Evolutionary conservation across 371 early-diverging fungal species (phyloP).

Genomic region (Actinomortierella wolfii): DNA sequence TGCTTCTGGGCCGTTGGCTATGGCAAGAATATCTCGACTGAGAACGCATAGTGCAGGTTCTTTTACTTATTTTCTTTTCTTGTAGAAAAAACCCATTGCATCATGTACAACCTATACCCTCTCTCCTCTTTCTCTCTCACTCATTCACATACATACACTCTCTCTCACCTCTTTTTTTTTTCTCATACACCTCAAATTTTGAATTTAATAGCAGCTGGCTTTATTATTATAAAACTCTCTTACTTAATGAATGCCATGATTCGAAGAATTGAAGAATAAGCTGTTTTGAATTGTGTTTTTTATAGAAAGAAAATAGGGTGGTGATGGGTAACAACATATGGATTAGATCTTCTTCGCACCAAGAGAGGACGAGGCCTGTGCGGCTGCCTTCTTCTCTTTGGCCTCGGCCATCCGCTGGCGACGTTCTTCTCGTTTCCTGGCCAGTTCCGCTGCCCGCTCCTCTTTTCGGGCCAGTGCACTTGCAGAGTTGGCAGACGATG

Average conservation of each 20-base stretch:
- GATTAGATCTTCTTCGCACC: constrained; percentile 57
- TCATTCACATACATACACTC: not conserved
- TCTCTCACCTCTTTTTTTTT: not conserved
- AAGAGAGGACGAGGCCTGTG: constrained; percentile 37
- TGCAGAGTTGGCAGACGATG: constrained; percentile 12
- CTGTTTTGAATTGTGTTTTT: not conserved
- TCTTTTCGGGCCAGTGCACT: constrained; percentile 47
- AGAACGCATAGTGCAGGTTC: not conserved
- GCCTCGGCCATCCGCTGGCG: constrained; percentile 64
- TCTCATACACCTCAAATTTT: not conserved
- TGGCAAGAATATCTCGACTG: not conserved
- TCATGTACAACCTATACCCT: not conserved
- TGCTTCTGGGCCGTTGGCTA: constrained; percentile 51
- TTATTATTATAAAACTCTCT: not conserved
- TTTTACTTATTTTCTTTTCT: not conserved
- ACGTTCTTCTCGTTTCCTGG: constrained; percentile 63
- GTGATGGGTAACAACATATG: too few species aligned
- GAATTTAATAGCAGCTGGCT: not conserved
- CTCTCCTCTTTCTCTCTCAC: not conserved
- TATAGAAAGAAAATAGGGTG: not conserved
- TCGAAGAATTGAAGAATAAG: not conserved
- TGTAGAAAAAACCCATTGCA: not conserved
- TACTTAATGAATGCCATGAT: constrained; percentile 11
- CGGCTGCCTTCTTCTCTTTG: constrained; percentile 55
- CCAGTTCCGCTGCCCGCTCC: constrained; percentile 58